Conservation (phyloP, 352 stramenopile genomes). For the Pythium phragmitis region DNA sequence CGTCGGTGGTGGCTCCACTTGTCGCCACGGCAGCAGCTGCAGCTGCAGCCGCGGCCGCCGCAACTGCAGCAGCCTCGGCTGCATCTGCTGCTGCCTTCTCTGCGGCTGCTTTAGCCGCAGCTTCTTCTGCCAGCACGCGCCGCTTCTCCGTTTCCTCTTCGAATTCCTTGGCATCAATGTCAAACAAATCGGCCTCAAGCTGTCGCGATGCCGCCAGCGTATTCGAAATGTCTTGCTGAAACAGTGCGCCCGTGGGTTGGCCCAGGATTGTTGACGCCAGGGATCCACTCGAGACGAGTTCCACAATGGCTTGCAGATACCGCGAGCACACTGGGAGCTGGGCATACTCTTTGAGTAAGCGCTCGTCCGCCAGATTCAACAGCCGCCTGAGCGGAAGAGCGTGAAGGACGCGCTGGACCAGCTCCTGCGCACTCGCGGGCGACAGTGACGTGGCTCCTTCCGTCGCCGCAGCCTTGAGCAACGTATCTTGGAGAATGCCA, state of each 20-base stretch:
- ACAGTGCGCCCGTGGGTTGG: slow-evolving; percentile 45
- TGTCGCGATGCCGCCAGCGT: slow-evolving; percentile 53
- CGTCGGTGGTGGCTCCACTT: neutral
- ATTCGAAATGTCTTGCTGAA: slow-evolving; percentile 38
- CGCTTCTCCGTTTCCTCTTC: slow-evolving; percentile 53
- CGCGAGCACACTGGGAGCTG: slow-evolving; percentile 79
- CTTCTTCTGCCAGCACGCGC: slow-evolving; percentile 41
- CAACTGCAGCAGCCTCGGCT: slow-evolving; percentile 11
- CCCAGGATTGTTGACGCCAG: slow-evolving; percentile 62
- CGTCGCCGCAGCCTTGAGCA: slow-evolving; percentile 37
- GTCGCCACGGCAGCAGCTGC: neutral
- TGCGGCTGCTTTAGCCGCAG: slow-evolving; percentile 47
- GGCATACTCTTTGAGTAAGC: slow-evolving; percentile 71
- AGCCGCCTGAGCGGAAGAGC: slow-evolving; percentile 69
- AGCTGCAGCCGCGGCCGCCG: slow-evolving; percentile 6
- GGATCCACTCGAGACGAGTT: slow-evolving; percentile 73
- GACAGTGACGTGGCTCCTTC: neutral
- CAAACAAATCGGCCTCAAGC: slow-evolving; percentile 66
- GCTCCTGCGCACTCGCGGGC: slow-evolving; percentile 7
- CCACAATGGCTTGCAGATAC: slow-evolving; percentile 83
- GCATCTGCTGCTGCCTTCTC: slow-evolving; percentile 30
- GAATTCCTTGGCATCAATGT: slow-evolving; percentile 68
- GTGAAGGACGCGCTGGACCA: slow-evolving; percentile 36
- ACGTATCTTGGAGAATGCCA: slow-evolving; percentile 75
- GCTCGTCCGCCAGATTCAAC: slow-evolving; percentile 67